These are phyloP conservation scores for Termitomyces sp. DNA, from an alignment of 768 basidiomycete species.

Conservation along the genomic window DNA sequence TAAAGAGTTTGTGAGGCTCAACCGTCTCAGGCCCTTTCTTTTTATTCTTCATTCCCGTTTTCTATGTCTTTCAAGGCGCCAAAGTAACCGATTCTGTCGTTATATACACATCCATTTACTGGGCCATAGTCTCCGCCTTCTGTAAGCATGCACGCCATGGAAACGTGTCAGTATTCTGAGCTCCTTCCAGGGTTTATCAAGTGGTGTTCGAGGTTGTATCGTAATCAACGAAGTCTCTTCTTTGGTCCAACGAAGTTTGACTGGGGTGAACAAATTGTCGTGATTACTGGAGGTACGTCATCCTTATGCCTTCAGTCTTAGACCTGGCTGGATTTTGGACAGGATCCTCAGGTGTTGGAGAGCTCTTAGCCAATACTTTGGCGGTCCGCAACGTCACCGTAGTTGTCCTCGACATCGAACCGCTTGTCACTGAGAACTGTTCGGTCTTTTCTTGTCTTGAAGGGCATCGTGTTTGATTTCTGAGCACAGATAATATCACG, in stretches of 20 bases:
- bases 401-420: constrained; percentile 81
- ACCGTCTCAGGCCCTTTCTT: constrained; percentile 71
- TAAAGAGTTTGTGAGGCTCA: not conserved
- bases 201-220: constrained; percentile 68
- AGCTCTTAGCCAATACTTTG: constrained; percentile 81
- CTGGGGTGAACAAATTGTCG: constrained; percentile 86
- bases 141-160: constrained; percentile 44
- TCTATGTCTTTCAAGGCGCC: constrained; percentile 68
- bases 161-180: constrained; percentile 1
- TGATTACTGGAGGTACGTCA: constrained; percentile 84
- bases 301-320: not conserved
- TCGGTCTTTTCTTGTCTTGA: constrained; percentile 15
- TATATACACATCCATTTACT: constrained; percentile 47
- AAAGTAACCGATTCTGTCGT: constrained; percentile 47
- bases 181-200: constrained; percentile 50
- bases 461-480: not conserved
- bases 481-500: constrained; percentile 58
- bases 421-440: constrained; percentile 76
- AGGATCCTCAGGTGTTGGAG: constrained; percentile 90
- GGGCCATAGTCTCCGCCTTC: constrained; percentile 50
- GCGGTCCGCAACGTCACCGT: constrained; percentile 78
- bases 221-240: constrained; percentile 66
- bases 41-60: constrained; percentile 70
- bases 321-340: not conserved
- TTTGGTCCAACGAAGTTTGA: constrained; percentile 57